Percentiles rank a stretch among this genome's conserved stretches.
Conservation (phyloP, 1,284 basidiomycete species). For the Ustilago xerochloae region DNA sequence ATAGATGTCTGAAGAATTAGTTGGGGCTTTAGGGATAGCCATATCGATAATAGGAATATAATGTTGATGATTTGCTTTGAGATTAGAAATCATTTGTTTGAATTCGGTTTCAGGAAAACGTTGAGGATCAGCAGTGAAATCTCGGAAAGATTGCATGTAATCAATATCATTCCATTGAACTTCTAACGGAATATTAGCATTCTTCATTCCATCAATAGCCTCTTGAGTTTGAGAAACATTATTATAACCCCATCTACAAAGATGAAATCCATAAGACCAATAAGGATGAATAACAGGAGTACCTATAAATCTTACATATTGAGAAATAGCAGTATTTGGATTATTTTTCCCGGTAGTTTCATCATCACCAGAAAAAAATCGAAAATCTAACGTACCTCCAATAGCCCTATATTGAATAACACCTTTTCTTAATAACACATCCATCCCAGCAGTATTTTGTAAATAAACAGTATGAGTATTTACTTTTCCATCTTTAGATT, state of each 20-base stretch:
- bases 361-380: slow-evolving; percentile 48
- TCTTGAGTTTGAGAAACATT: slow-evolving; percentile 44
- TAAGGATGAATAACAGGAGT: slow-evolving; percentile 44
- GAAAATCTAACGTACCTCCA: slow-evolving; percentile 56
- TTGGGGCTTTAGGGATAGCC: slow-evolving; percentile 65
- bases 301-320: slow-evolving; percentile 56
- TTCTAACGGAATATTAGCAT: slow-evolving; percentile 74
- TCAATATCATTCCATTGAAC: slow-evolving; percentile 85
- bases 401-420: slow-evolving; percentile 57
- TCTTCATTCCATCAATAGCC: slow-evolving; percentile 42
- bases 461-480: slow-evolving; percentile 42
- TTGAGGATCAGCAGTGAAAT: slow-evolving; percentile 78
- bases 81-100: slow-evolving; percentile 74
- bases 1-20: slow-evolving; percentile 68
- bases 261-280: slow-evolving; percentile 59
- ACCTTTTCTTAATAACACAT: slow-evolving; percentile 45
- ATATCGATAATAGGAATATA: slow-evolving; percentile 69
- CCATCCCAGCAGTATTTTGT: slow-evolving; percentile 53
- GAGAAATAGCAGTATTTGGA: slow-evolving; percentile 48
- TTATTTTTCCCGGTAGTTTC: slow-evolving; percentile 17
- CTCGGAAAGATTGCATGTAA: slow-evolving; percentile 74
- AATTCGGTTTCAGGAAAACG: slow-evolving; percentile 75
- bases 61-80: slow-evolving; percentile 71
- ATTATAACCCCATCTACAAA: slow-evolving; percentile 57
- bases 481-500: slow-evolving; percentile 68